Percentiles rank a stretch among this genome's conserved stretches.
phyloP scores from a whole-genome alignment of 352 stramenopile genomes.

The Phytophthora europaea region DNA sequence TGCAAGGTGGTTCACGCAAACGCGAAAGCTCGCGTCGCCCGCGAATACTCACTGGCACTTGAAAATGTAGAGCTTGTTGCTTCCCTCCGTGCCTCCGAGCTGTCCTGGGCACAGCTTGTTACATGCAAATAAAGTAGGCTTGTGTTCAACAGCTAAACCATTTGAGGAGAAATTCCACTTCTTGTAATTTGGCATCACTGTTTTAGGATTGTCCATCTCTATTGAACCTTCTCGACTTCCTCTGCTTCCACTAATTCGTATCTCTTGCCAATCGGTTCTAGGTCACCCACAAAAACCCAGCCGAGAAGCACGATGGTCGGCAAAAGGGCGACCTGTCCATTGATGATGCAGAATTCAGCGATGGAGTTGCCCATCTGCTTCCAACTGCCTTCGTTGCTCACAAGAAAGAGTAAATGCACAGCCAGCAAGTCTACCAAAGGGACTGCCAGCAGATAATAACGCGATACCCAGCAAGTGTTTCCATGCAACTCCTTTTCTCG shows the following conservation, averaged over 20 bases:
- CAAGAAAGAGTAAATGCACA: conserved; percentile 82
- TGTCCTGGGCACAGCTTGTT: conserved; percentile 60
- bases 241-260: conserved; percentile 18
- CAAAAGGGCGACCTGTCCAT: conserved; percentile 77
- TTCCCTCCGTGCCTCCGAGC: conserved; percentile 58
- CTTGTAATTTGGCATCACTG: background rate
- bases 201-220: conserved; percentile 5
- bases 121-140: conserved; percentile 46
- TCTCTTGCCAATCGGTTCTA: conserved; percentile 22
- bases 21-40: conserved; percentile 56
- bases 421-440: conserved; percentile 73
- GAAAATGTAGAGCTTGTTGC: conserved; percentile 54
- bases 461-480: conserved; percentile 30
- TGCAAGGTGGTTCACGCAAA: conserved; percentile 63
- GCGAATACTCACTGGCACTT: conserved; percentile 56
- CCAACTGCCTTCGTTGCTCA: conserved; percentile 86
- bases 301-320: conserved; percentile 66
- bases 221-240: conserved; percentile 29
- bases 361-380: conserved; percentile 91
- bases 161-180: background rate
- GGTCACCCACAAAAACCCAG: conserved; percentile 39
- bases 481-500: conserved; percentile 14
- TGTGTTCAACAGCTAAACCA: background rate
- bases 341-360: conserved; percentile 84
- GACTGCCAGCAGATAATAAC: conserved; percentile 69